These are phyloP conservation scores for Xylaria multiplex DNA, from an alignment of 2,329 filamentous ascomycete species.

Conservation along the genomic window DNA sequence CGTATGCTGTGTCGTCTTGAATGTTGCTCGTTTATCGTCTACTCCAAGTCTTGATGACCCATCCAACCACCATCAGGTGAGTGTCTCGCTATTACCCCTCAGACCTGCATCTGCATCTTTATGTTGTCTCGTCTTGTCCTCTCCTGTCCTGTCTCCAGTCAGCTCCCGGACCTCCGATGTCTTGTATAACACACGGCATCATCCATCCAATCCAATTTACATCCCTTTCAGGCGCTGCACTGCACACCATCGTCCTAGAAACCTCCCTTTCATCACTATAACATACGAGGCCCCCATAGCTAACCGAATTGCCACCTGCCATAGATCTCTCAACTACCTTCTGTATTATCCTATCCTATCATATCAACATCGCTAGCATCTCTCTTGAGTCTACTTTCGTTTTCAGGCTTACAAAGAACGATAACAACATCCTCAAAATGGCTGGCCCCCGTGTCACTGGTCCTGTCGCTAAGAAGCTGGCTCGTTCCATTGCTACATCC, in stretches of 20 bases:
- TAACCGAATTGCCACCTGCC: constrained; percentile 18
- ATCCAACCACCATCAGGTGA: constrained; percentile 31
- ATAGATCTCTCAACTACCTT: not conserved
- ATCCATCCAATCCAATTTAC: constrained; percentile 16
- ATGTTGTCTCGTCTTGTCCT: constrained; percentile 3
- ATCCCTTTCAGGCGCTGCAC: not conserved
- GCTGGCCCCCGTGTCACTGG: constrained; percentile 48
- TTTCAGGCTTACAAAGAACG: not conserved
- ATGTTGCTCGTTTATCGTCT: not conserved
- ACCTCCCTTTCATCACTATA: not conserved
- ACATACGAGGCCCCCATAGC: not conserved
- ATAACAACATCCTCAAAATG: constrained; percentile 38
- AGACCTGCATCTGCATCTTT: constrained; percentile 20
- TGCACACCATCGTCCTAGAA: not conserved
- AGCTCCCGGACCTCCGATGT: constrained; percentile 35
- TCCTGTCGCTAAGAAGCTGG: constrained; percentile 48
- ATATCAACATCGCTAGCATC: constrained; percentile 8
- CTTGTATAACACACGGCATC: constrained; percentile 21
- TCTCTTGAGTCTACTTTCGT: not conserved
- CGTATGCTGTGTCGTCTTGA: constrained; percentile 7
- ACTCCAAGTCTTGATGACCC: constrained; percentile 14
- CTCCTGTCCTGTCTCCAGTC: not conserved
- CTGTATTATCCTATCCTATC: constrained; percentile 5
- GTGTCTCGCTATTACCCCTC: constrained; percentile 30
- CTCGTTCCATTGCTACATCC: constrained; percentile 48